Evolutionary conservation across 768 basidiomycete genomes (phyloP), one percentile per base, ranked within the genome.

Genomic region (Lactarius indigo): DNA sequence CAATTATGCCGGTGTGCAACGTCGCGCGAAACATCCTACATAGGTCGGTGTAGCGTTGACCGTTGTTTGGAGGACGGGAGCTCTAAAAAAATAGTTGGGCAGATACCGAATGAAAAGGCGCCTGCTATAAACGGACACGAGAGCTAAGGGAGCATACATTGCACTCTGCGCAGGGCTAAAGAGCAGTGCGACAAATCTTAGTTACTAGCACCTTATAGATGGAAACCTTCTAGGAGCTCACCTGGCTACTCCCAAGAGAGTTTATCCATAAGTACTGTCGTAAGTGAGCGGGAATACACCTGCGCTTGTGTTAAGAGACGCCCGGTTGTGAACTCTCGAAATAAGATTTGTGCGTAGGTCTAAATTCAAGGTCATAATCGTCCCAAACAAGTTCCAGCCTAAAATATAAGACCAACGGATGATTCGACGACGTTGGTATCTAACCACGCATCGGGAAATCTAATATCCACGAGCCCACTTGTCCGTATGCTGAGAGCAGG

Each of bases 381-480:
- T 66, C n/a, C 18, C 54, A 64, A 68, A 68, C 28, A 64, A 23
- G 56, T 63, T 62, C 61, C 61, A 64, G 10, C 65, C 64, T 68
- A 47, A 12, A 37, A 6, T n/a, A 26, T 20, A 17, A 2, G 26
- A 66, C 71, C 4, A 15, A 65, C 67, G 30, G 64, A 54, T 64
- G 57, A 44, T 10, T 66, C 70, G 75, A 89, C 85, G 20, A 88
- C 73, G 57, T 82, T 79, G 20, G 84, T 79, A 39, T 80, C 80
- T 57, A 89, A 74, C 47, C 89, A 76, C 72, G 80, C 83, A 72
- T 88, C 87, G 17, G 81, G 84, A 64, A 80, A 87, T 57, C 76
- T 28, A 87, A 71, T 3, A 84, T 84, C 86, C 86, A 87, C 67
- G 82, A 83, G 57, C 18, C 57, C 18, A 59, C 2, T 47, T 63